Conservation (phyloP, 2,329 filamentous ascomycete species). For the Apiospora malaysiana region DNA sequence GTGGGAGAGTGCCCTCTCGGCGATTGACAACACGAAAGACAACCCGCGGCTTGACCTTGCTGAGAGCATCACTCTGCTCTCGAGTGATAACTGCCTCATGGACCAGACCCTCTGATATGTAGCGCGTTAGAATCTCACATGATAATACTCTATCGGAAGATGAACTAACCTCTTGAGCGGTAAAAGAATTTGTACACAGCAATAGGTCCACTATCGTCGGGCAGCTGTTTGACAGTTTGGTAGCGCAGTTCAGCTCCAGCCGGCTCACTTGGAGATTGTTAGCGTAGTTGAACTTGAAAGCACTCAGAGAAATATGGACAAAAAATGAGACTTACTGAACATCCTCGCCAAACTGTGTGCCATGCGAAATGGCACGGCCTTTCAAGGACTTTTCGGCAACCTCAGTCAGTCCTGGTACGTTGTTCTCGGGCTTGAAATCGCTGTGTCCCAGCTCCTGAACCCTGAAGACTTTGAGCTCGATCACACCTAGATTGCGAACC, state of each 20-base stretch:
- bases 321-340: neutral
- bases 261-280: neutral
- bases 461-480: neutral
- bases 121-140: neutral
- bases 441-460: neutral
- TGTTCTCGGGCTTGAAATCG: neutral
- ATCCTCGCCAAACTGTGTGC: neutral
- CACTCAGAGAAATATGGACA: too few species aligned
- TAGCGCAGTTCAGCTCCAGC: neutral
- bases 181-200: neutral
- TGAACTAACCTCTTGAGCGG: neutral
- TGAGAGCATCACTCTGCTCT: neutral
- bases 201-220: neutral
- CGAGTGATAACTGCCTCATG: neutral
- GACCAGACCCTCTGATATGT: neutral
- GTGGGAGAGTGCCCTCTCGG: too few species aligned
- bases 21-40: too few species aligned
- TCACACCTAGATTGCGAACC: neutral
- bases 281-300: neutral
- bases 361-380: conserved; percentile 7
- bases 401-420: neutral
- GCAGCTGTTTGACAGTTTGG: neutral
- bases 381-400: conserved; percentile 4
- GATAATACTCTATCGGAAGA: neutral
- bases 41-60: neutral